Base-by-base conservation (phyloP, 495 filamentous ascomycete genomes). In the Penicillium malachiteum region DNA sequence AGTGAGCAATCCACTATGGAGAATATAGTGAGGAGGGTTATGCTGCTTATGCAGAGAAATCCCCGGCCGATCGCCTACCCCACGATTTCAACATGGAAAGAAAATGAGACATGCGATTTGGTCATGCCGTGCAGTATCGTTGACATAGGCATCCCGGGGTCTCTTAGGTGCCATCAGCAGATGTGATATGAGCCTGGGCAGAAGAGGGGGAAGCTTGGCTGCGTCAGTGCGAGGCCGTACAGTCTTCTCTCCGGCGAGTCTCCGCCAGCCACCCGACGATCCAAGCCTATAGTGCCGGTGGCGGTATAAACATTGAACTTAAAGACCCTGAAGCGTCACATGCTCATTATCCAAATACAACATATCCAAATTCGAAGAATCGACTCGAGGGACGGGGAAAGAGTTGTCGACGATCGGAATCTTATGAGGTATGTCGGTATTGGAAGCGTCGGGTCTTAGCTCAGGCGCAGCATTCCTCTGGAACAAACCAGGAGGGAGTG, bases 391-490 rank as follows among this genome's bases (percentile, higher is more conserved):
- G 21, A 26, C 21, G 21, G 21, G 21, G 21, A 26, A 26, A 26
- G 4, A 26, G 21, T 26, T 26, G 21, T 26, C 21, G 21, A 26
- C 2, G 34, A 37, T 13, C 34, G 34, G 34, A 13, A 37, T 37
- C 8, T 13, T 9, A 37, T n/a, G n/a, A n/a, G 8, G 34, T 3
- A 32, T 44, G 18, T 5, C 30, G n/a, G 5, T 13, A 44, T 44
- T 6, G 26, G 43, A 26, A 32, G 14, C 43, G 43, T 46, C 43
- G 34, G 34, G 34, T 13, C 2, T 12, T 7, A 11, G 10, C 21
- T 30, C 21, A 32, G 21, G 26, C 8, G 6, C 48, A 50, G 35
- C 48, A 50, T 50, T 50, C 48, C 18, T 50, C 34, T 17, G 21
- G 40, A 30, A 13, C 45, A 50, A 12, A 16, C 47, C 30, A 37